Conservation (phyloP, 2,329 filamentous ascomycete genomes). For the Ophiostoma ulmi region DNA sequence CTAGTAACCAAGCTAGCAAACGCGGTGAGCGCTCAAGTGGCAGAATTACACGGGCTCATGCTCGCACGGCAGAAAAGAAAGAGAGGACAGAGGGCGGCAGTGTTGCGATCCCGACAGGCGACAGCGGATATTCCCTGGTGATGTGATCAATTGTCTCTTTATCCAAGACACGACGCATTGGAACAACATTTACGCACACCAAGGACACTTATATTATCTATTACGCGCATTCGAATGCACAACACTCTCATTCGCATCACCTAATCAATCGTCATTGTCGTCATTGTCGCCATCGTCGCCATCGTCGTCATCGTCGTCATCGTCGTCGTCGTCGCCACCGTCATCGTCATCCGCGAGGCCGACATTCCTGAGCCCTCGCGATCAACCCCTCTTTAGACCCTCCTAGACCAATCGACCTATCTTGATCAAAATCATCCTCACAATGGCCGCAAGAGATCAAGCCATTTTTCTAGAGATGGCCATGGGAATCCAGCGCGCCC, state of each 20-base stretch:
- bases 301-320: too few relatives aligned
- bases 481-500: constrained; percentile 27
- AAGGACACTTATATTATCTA: background rate
- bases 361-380: background rate
- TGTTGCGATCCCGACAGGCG: constrained; percentile 1
- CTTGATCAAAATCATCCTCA: background rate
- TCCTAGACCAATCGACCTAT: background rate
- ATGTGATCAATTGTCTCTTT: background rate
- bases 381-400: background rate
- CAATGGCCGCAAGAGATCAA: constrained; percentile 28
- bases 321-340: background rate
- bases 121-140: background rate
- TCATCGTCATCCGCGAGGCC: background rate
- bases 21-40: background rate
- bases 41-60: constrained; percentile 11
- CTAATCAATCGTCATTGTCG: background rate
- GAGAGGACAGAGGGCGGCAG: background rate
- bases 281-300: background rate
- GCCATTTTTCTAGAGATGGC: constrained; percentile 28
- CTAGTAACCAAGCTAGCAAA: background rate
- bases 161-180: background rate
- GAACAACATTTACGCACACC: background rate
- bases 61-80: constrained; percentile 8
- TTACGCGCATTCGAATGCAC: background rate
- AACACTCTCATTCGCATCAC: background rate